A percentile compares a stretch with the other conserved stretches of the same genome.
Evolutionary conservation across 129 eudicot species (phyloP).

Genomic region (Ambrosia artemisiifolia): DNA sequence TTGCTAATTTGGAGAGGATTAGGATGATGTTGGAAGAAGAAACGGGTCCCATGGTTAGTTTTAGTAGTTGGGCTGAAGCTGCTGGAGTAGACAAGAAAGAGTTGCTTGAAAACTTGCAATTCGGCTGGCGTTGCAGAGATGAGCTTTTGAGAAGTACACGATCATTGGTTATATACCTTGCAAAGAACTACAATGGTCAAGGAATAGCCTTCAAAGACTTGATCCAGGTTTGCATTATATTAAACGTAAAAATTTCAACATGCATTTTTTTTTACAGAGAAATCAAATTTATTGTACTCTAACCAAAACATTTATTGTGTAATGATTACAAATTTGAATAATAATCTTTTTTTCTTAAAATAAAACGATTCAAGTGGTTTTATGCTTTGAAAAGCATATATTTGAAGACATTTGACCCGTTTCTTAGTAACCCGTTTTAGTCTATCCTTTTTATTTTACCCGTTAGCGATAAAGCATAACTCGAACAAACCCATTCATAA

Average conservation of each 20-base stretch:
- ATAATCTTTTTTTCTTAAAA: background rate
- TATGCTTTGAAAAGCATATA: background rate
- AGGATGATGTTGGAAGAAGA: conserved; percentile 54
- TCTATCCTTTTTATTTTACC: no score
- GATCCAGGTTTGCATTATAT: conserved; percentile 54
- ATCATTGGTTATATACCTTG: conserved; percentile 64
- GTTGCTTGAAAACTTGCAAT: conserved; percentile 58
- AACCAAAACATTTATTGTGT: background rate
- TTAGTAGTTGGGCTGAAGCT: conserved; percentile 80
- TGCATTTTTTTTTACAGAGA: background rate
- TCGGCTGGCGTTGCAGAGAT: conserved; percentile 82
- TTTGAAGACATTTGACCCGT: background rate
- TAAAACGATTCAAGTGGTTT: no score
- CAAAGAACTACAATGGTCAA: conserved; percentile 61
- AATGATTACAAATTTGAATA: background rate
- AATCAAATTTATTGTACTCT: background rate
- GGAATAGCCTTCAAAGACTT: conserved; percentile 79
- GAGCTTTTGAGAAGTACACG: conserved; percentile 81
- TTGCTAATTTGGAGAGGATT: conserved; percentile 68
- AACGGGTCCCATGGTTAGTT: conserved; percentile 54
- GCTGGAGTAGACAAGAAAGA: conserved; percentile 61
- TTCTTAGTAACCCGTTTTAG: background rate
- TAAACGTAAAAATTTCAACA: background rate
- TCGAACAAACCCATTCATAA: background rate
- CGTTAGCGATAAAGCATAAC: background rate